Conservation (phyloP, 2,329 filamentous ascomycete species). For the Alternaria gansuensis region DNA sequence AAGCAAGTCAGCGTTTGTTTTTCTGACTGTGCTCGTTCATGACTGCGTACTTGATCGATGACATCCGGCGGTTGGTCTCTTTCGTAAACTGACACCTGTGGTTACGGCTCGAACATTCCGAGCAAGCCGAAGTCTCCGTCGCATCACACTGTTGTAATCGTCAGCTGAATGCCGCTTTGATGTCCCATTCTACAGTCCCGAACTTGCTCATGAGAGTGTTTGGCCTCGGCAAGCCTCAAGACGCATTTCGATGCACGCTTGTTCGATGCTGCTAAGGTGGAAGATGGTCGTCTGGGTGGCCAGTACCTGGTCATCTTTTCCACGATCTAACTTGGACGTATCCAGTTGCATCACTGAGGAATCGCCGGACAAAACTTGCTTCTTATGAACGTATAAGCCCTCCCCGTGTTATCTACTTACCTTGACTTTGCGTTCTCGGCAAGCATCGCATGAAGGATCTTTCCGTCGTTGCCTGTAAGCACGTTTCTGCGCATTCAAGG, state of each 20-base stretch:
- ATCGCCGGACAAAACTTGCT: neutral
- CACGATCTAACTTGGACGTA: neutral
- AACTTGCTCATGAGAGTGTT: slow-evolving; percentile 9
- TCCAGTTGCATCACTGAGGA: neutral
- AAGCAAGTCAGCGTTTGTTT: slow-evolving; percentile 21
- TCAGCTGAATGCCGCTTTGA: slow-evolving; percentile 23
- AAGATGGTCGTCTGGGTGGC: neutral
- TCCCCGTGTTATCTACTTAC: slow-evolving; percentile 42
- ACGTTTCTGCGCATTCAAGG: slow-evolving; percentile 80
- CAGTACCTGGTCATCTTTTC: neutral
- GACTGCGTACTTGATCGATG: slow-evolving; percentile 83
- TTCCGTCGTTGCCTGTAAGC: slow-evolving; percentile 95
- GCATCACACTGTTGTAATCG: slow-evolving; percentile 78
- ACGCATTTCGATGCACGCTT: neutral
- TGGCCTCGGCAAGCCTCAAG: slow-evolving; percentile 3
- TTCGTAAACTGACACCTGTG: slow-evolving; percentile 99
- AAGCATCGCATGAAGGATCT: slow-evolving; percentile 97
- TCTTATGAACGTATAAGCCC: neutral
- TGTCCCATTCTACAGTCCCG: neutral
- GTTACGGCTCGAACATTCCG: slow-evolving; percentile 94
- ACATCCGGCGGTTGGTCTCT: slow-evolving; percentile 98
- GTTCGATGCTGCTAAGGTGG: neutral
- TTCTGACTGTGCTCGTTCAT: neutral
- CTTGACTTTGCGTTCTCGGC: slow-evolving; percentile 80
- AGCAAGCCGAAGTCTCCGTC: slow-evolving; percentile 94